These are phyloP conservation scores for Marchantia paleacea DNA, from an alignment of 225 moss, liverwort and hornwort species.

Conservation along the genomic window DNA sequence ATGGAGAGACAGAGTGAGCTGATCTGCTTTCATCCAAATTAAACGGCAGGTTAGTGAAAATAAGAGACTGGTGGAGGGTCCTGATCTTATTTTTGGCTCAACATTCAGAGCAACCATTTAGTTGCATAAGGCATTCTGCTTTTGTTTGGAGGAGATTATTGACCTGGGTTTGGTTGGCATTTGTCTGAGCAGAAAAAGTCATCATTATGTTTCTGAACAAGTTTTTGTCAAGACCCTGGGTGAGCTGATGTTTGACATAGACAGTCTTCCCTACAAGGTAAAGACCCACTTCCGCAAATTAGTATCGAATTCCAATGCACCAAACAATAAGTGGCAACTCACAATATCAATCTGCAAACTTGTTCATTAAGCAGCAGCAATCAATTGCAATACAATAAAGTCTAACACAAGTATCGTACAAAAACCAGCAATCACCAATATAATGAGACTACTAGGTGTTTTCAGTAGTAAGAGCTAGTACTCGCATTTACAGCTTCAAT, in stretches of 20 bases:
- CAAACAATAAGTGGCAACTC: no score
- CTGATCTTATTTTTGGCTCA: no score
- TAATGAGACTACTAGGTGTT: no score
- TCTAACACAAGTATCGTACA: neutral
- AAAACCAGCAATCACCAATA: no score
- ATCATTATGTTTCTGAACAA: conserved; percentile 64
- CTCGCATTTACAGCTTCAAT: no score
- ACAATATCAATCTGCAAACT: neutral
- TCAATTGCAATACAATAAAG: neutral
- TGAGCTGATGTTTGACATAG: conserved; percentile 59
- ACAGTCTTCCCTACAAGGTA: conserved; percentile 55
- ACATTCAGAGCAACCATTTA: no score
- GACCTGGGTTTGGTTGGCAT: conserved; percentile 69
- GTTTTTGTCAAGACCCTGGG: conserved; percentile 50
- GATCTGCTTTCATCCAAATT: no score
- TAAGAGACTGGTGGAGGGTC: no score
- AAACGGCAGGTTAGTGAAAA: no score
- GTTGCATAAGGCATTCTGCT: neutral
- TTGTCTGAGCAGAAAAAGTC: conserved; percentile 71
- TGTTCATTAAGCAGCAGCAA: neutral
- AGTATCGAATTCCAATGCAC: neutral
- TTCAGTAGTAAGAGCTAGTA: no score
- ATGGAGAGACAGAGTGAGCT: no score
- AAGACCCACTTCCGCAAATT: neutral
- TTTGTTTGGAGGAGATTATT: neutral